Base-by-base conservation (phyloP, 106 monocot genomes). In the Platanthera zijinensis region DNA sequence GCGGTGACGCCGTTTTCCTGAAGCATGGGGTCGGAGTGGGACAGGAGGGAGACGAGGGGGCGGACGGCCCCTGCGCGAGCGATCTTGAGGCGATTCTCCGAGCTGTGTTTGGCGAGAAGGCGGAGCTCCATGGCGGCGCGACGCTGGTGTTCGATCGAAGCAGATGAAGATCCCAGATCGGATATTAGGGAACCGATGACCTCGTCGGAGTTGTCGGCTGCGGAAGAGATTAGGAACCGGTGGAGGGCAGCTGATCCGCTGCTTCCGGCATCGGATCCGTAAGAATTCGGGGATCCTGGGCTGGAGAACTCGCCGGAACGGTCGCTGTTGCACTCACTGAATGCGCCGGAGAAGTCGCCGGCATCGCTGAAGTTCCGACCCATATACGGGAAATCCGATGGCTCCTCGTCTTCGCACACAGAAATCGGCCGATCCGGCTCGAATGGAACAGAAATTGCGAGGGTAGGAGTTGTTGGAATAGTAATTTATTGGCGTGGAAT, bases 261-360 rank as follows among this genome's bases (percentile, higher is more conserved):
- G 47, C 70, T 10, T 19, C 64, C 79, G 10, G 66, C 52, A 0
- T 32, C 13, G 46, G 73, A 8, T 6, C 76, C 9, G 11, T 78
- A 59, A 10, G 78, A 17, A 19, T 72, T 22, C 18, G 76, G 48
- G 67, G 48, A 18, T 18, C 75, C 69, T 39, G 81, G 7, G 48
- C 59, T 30, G 0, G 90, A 57, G 81, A 90, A 85, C 78, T 90
- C 92, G 39, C 81, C 88, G 73, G 92, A 92, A 46, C 75, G 74
- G 75, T 95, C 92, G 85, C 86, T 88, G 73, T 79, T 77, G 83
- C 90, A 90, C 39, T 95, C 90, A 84, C 88, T 90, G 86, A 95
- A 95, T 50, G 88, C 82, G 71, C 81, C 72, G 73, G 95, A 88
- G 45, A 81, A 80, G 79, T 85, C 90, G 64, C 72, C 77, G 71